Evolutionary conservation across 2,329 filamentous ascomycete species (phyloP).

Genomic region (Microcyclospora tardicrescens): DNA sequence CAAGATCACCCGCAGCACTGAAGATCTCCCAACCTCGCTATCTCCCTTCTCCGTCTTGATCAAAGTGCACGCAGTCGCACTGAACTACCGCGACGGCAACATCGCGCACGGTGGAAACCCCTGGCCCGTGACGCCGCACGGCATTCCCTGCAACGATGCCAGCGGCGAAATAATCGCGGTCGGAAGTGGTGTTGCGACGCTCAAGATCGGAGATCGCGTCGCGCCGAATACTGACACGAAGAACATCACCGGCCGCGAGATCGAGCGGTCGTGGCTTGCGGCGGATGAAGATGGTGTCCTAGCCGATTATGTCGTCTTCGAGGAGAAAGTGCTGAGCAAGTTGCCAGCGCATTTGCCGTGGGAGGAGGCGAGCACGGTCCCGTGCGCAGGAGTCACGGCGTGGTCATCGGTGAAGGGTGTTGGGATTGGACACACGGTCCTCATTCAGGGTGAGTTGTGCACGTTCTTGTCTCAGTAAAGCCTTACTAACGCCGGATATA

Average conservation of each 20-base stretch:
- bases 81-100: conserved; percentile 21
- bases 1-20: conserved; percentile 6
- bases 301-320: conserved; percentile 30
- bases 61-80: conserved; percentile 17
- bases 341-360: conserved; percentile 28
- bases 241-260: conserved; percentile 27
- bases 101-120: conserved; percentile 23
- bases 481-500: not conserved
- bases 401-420: conserved; percentile 31
- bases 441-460: conserved; percentile 29
- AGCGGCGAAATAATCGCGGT: conserved; percentile 16
- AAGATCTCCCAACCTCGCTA: conserved; percentile 7
- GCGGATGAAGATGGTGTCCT: conserved; percentile 34
- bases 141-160: conserved; percentile 23
- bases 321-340: conserved; percentile 26
- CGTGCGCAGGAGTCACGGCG: conserved; percentile 34
- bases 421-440: conserved; percentile 27
- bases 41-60: conserved; percentile 13
- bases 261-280: conserved; percentile 30
- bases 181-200: conserved; percentile 8
- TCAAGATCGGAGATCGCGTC: conserved; percentile 12
- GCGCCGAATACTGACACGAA: conserved; percentile 27
- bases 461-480: not conserved
- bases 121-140: conserved; percentile 15
- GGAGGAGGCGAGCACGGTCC: conserved; percentile 26